Conservation (phyloP, 2,329 filamentous ascomycete species). For the Blastomyces percursus region DNA sequence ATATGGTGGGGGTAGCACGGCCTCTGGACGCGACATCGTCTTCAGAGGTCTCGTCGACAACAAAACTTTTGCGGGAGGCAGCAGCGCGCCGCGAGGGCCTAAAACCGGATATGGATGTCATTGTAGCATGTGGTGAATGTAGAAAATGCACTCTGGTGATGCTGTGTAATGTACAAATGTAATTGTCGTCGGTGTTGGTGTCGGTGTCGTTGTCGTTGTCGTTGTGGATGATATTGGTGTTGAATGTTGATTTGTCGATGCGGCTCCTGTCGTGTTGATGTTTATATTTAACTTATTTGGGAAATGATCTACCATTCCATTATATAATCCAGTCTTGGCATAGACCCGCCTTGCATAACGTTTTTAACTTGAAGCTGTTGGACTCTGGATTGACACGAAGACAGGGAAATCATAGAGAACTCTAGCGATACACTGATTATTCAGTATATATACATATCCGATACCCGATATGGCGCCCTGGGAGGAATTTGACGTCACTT, state of each 20-base stretch:
- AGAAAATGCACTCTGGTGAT: not conserved
- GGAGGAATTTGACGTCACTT: conserved; percentile 57
- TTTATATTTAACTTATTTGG: conserved; percentile 16
- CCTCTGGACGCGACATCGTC: conserved; percentile 49
- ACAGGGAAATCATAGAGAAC: not conserved
- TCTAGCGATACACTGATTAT: not conserved
- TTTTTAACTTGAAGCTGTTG: not conserved
- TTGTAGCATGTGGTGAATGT: conserved; percentile 14
- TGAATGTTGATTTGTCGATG: conserved; percentile 8
- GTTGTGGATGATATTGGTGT: not conserved
- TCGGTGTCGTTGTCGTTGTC: not conserved
- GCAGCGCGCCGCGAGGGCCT: conserved; percentile 50
- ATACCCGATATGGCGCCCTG: conserved; percentile 34
- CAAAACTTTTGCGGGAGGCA: conserved; percentile 56
- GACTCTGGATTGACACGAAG: not conserved
- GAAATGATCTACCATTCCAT: not conserved
- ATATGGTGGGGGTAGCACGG: conserved; percentile 34
- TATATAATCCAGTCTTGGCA: conserved; percentile 7
- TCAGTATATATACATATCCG: not conserved
- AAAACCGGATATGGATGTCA: conserved; percentile 28
- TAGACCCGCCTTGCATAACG: not conserved
- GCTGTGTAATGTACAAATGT: too few relatives aligned
- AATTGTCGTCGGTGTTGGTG: not conserved
- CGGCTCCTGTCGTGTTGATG: conserved; percentile 6
- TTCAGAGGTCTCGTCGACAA: conserved; percentile 69